Evolutionary conservation across 331 rosid genomes (phyloP).

Genomic region (Prunus yedoensis): DNA sequence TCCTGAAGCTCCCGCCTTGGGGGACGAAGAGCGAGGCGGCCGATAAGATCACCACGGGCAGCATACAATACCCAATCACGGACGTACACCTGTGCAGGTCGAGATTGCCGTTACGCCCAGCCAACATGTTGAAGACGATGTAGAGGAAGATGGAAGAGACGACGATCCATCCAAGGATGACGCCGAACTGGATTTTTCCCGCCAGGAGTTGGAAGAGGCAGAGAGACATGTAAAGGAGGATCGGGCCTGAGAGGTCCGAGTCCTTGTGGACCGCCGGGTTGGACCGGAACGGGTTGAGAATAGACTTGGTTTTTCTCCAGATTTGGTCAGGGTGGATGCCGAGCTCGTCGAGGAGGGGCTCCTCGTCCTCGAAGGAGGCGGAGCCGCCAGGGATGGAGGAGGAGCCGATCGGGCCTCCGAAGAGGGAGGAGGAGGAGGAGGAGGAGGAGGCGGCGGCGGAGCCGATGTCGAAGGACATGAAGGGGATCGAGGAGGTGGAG

Average conservation of each 20-base stretch:
- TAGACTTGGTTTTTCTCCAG: slow-evolving; percentile 83
- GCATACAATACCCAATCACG: slow-evolving; percentile 83
- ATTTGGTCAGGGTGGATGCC: slow-evolving; percentile 98
- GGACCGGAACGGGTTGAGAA: slow-evolving; percentile 77
- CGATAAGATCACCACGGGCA: slow-evolving; percentile 84
- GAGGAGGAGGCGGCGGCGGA: slow-evolving; percentile 71
- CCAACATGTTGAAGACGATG: slow-evolving; percentile 91
- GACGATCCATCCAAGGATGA: slow-evolving; percentile 93
- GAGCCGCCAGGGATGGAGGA: slow-evolving; percentile 42
- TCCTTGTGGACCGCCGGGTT: slow-evolving; percentile 73
- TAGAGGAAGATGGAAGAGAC: slow-evolving; percentile 87
- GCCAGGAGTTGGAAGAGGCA: slow-evolving; percentile 90
- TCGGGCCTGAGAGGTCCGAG: slow-evolving; percentile 91
- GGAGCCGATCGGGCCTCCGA: slow-evolving; percentile 47
- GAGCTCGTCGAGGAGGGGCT: slow-evolving; percentile 92
- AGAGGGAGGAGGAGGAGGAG: slow-evolving; percentile 55
- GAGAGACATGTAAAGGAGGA: slow-evolving; percentile 77
- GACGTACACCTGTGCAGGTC: slow-evolving; percentile 91
- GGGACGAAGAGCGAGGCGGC: slow-evolving; percentile 79
- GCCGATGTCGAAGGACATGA: slow-evolving; percentile 92
- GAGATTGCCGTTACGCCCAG: slow-evolving; percentile 84
- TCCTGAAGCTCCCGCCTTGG: slow-evolving; percentile 52
- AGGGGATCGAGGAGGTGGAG: slow-evolving; percentile 71
- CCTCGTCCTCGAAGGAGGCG: slow-evolving; percentile 82
- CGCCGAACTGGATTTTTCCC: slow-evolving; percentile 95